Percentiles rank a stretch among this genome's conserved stretches.
Evolutionary conservation across 2,329 filamentous ascomycete species (phyloP).

Genomic region (Pezicula carpinea): DNA sequence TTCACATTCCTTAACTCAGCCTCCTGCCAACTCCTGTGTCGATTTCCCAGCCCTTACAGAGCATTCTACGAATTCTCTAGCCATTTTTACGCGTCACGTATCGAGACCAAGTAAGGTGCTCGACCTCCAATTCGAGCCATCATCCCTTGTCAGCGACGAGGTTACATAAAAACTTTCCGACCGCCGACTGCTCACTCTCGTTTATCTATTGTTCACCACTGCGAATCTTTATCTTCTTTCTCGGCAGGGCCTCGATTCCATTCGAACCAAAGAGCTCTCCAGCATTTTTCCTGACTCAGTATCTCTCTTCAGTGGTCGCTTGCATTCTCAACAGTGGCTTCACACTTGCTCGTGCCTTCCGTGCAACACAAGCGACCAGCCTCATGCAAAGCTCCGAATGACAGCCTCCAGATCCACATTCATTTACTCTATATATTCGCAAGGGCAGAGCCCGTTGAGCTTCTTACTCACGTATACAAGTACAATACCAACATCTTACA

Average conservation of each 20-base stretch:
- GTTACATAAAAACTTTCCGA: no score
- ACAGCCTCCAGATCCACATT: neutral
- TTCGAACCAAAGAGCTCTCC: no score
- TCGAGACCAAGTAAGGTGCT: no score
- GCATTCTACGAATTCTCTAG: neutral
- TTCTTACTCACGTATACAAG: neutral
- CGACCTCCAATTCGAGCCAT: no score
- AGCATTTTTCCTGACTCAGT: neutral
- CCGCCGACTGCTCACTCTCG: no score
- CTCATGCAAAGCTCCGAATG: neutral
- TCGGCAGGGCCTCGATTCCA: neutral
- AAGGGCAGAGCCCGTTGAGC: constrained; percentile 5
- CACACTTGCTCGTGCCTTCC: neutral
- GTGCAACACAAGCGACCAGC: constrained; percentile 1
- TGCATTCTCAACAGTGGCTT: neutral
- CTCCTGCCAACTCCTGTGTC: neutral
- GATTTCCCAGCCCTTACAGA: no score
- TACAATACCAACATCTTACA: neutral
- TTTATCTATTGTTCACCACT: neutral
- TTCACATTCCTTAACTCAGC: constrained; percentile 10
- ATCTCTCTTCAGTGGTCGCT: neutral
- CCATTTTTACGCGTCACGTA: neutral
- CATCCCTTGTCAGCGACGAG: no score
- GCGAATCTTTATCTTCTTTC: neutral
- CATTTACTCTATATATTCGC: constrained; percentile 3